Evolutionary conservation across 306 rosid genomes (phyloP), one percentile per base, ranked within the genome.

Genomic region (Purshia tridentata): DNA sequence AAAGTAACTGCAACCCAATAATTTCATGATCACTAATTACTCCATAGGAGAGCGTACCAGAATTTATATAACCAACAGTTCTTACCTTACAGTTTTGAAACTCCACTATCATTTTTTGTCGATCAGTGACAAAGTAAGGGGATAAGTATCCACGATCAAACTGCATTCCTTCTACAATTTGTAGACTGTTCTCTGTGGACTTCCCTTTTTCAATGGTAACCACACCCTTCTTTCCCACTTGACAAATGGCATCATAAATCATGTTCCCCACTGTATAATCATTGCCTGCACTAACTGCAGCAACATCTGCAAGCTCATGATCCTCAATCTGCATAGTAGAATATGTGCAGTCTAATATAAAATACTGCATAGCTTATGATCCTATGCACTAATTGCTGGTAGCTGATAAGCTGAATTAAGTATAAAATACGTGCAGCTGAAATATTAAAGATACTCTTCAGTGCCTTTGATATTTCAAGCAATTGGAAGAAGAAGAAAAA

Each of bases 111-210:
- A 76, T 91, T 85, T 87, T 93, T 69, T 74, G 80, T 76, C 86
- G 70, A 70, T 93, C 87, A 16, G 89, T 93, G 72, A 93, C 94
- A 44, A 91, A 89, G 77, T 93, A 89, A 13, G 89, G 92, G 6
- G 98, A 91, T 56, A 91, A 76, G 84, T 89, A 93, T 70, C 98
- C 97, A 0, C 92, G 90, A 71, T 89, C 94, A 65, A 93, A 91
- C 72, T 91, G 89, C 98, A 93, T 93, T 74, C 98, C 98, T 82
- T 93, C 98, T 9, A 91, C 97, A 73, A 93, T 73, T 81, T 93
- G 78, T 62, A 93, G 81, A 59, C 77, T 86, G 85, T 84, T 91
- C 70, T 89, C 90, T 5, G 71, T 81, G 65, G 74, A 47, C 69
- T 80, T 91, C 51, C 98, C 97, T 42, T 75, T 86, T 78, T 89